A percentile compares a stretch with the other conserved stretches of the same genome.
phyloP scores from a whole-genome alignment of 2,329 filamentous ascomycete genomes.

The Rhynchosporium secalis region DNA sequence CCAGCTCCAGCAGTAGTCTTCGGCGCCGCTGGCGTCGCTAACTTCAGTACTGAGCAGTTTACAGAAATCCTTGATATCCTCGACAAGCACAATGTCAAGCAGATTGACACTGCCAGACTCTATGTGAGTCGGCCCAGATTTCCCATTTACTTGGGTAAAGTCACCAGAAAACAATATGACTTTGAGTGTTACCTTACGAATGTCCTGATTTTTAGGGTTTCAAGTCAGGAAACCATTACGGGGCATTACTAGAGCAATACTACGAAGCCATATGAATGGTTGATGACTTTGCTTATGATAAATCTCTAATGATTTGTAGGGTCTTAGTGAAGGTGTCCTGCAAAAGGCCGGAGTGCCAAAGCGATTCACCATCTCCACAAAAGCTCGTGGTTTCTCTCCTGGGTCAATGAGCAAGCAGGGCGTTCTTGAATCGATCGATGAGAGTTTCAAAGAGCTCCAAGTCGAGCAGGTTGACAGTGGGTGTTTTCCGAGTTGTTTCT shows the following conservation, averaged over 20 bases:
- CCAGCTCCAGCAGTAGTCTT: conserved; percentile 21
- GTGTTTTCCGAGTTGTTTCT: no score
- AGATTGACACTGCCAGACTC: conserved; percentile 30
- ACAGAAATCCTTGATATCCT: conserved; percentile 24
- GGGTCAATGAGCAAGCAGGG: conserved; percentile 29
- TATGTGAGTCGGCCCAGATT: conserved; percentile 25
- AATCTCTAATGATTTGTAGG: conserved; percentile 19
- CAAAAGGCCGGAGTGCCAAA: conserved; percentile 29
- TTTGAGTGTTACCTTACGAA: no score
- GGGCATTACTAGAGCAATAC: no score
- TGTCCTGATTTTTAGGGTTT: no score
- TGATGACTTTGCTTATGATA: no score
- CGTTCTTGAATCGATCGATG: conserved; percentile 32
- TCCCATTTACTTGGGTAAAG: neutral
- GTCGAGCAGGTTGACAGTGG: conserved; percentile 56
- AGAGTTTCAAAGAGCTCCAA: conserved; percentile 30
- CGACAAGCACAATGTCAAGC: conserved; percentile 30
- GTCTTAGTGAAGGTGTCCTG: conserved; percentile 32
- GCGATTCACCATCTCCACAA: conserved; percentile 34
- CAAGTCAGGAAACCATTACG: no score
- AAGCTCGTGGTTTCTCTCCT: conserved; percentile 30
- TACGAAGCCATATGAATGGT: no score
- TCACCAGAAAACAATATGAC: no score
- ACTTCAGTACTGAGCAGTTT: conserved; percentile 1
- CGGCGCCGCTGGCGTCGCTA: conserved; percentile 15